Base-by-base conservation (phyloP, 1,284 basidiomycete genomes). In the Athelia psychrophila region DNA sequence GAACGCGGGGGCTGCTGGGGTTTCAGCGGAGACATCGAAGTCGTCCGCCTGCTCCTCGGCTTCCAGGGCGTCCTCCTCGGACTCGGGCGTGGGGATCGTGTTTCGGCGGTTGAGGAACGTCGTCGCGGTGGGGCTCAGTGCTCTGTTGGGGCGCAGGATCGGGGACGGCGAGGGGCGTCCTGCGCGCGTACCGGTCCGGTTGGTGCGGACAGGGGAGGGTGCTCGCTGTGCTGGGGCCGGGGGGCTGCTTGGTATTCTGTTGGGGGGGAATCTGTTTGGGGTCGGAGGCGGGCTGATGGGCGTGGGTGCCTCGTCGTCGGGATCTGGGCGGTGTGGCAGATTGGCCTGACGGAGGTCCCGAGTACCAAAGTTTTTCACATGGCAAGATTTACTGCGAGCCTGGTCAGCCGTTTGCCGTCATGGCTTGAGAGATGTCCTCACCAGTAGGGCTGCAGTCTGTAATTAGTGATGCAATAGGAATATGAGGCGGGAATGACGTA, bases 341-440 rank as follows among this genome's bases (percentile, higher is more conserved):
- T 91, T 91, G 49, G 84, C 84, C 51, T 85, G 82, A 48, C 88
- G 81, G 42, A 91, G 77, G 63, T 90, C 84, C 55, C 77, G 75
- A 18, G 84, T 88, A 25, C 85, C 87, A 58, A 90, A 90, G 58
- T 73, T 79, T 72, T 81, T 86, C 56, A 81, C 63, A 64, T 91
- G 88, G 58, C 88, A 91, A 50, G 76, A 74, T 75, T 90, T 90
- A 70, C 88, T 89, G 63, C 27, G 47, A 13, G 44, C 48, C 42
- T 44, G 47, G 38, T 51, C 23, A 22, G 30, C 22, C 5, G n/a
- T 45, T 18, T 9, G 19, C 24, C 42, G 52, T 49, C 38, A 9
- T 13, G 32, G 44, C 22, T 47, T 10, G 20, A 20, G 51, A 27
- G 5, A 15, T 20, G 18, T 16, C 51, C 74, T 49, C 65, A 86